These are phyloP conservation scores for Aegilops longissima DNA, from an alignment of 176 grass and related monocot genomes.

Conservation along the genomic window DNA sequence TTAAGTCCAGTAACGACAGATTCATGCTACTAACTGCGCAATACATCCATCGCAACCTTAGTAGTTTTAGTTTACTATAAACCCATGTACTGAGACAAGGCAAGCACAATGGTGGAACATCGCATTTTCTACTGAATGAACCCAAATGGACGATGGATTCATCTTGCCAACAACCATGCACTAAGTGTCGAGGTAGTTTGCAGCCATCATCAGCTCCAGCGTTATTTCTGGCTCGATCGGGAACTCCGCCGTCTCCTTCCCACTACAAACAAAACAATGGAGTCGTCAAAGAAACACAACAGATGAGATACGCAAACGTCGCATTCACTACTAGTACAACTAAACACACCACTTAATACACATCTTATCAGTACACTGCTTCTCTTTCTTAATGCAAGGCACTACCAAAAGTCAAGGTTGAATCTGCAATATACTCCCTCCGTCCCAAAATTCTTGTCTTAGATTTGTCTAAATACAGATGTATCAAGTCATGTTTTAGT, in stretches of 20 bases:
- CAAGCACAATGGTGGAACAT: background rate
- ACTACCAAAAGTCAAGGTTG: background rate
- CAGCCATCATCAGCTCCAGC: slow-evolving; percentile 96
- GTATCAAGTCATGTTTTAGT: too few species aligned
- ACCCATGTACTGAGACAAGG: background rate
- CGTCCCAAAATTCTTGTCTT: too few species aligned
- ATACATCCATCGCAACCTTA: background rate
- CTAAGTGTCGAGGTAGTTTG: slow-evolving; percentile 85
- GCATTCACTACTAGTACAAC: background rate
- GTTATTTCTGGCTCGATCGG: slow-evolving; percentile 84
- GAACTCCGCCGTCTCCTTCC: slow-evolving; percentile 76
- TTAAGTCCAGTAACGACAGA: background rate
- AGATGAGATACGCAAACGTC: background rate
- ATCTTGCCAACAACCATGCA: background rate
- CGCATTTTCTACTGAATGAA: background rate
- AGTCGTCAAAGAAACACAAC: background rate
- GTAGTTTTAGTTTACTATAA: background rate
- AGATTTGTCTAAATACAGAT: too few species aligned
- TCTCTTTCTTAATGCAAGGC: background rate
- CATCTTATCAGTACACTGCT: background rate
- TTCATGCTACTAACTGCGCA: background rate
- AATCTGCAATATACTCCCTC: background rate
- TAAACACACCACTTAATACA: background rate
- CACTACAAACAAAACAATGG: slow-evolving; percentile 48
- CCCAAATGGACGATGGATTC: background rate